Evolutionary conservation across 768 basidiomycete genomes (phyloP), one percentile per base, ranked within the genome.

Genomic region (Tylopilus sp.): DNA sequence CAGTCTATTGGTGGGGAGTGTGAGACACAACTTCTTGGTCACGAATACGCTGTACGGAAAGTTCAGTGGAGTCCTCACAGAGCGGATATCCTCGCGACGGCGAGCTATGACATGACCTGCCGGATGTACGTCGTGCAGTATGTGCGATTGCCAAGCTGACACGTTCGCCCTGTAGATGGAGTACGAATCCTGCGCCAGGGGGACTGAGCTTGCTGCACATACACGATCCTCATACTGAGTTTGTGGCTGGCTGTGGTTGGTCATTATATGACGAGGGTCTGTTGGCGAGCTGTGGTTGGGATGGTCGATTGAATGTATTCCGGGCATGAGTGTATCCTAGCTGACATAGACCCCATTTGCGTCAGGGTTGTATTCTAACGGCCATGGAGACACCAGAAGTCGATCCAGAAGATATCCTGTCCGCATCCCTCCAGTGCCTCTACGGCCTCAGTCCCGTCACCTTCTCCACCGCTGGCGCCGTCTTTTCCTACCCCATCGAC

Each of bases 41-140:
- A 95, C 61, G 92, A 94, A 69, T 95, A 92, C 62, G 93, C 93
- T 2, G 82, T 95, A 40, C 75, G 93, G 38, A 89, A 89, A 65
- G 80, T 95, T 4, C 88, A 91, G 56, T 95, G 93, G 92, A 85
- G 86, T 64, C 89, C 89, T 35, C 88, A 91, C 72, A 74, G 78
- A 23, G 72, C 83, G 4, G 85, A 89, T 53, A 61, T 89, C 13
- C 72, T 91, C 21, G 85, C 86, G 17, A 80, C 78, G 30, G 79
- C 81, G 35, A 86, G 88, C 61, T 95, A 98, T 70, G 95, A 98
- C 65, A 98, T 98, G 95, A 93, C 93, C 1, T 92, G 88, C 69
- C 77, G 91, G 67, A 77, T 95, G 88, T 97, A 75, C 65, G 86
- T 79, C 26, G 12, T 13, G 11, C 44, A 42, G 18, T 48, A 1